A percentile compares a stretch with the other conserved stretches of the same genome.
These are phyloP conservation scores for Polyporus arcularius DNA, from an alignment of 768 basidiomycete genomes.

Conservation along the genomic window DNA sequence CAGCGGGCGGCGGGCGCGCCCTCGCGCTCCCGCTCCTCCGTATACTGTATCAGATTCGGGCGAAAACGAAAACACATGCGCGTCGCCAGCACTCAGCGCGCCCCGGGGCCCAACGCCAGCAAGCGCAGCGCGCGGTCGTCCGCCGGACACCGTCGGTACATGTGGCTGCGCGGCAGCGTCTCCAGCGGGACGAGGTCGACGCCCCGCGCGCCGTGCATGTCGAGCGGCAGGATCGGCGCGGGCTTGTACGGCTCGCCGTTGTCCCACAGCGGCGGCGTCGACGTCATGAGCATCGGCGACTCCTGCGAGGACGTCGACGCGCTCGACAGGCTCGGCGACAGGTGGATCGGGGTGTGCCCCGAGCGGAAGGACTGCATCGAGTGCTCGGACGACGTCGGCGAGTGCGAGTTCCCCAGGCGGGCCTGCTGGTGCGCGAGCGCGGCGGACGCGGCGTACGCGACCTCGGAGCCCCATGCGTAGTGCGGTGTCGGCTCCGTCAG, in stretches of 20 bases:
- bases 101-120: slow-evolving; percentile 32
- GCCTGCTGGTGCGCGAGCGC: slow-evolving; percentile 7
- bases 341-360: slow-evolving; percentile 8
- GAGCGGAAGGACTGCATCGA: slow-evolving; percentile 13
- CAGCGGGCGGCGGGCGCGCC: no score
- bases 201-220: slow-evolving; percentile 16
- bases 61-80: background rate
- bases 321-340: slow-evolving; percentile 18
- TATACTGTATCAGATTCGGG: no score
- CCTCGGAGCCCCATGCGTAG: slow-evolving; percentile 10
- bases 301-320: slow-evolving; percentile 18
- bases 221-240: slow-evolving; percentile 11
- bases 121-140: slow-evolving; percentile 65
- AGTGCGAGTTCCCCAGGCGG: slow-evolving; percentile 12
- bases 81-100: slow-evolving; percentile 8
- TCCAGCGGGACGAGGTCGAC: slow-evolving; percentile 60
- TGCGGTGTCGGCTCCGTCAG: slow-evolving; percentile 12
- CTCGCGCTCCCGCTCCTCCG: no score
- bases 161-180: slow-evolving; percentile 51
- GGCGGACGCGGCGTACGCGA: slow-evolving; percentile 10
- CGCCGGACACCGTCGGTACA: slow-evolving; percentile 58
- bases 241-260: slow-evolving; percentile 23
- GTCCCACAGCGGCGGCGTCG: slow-evolving; percentile 22
- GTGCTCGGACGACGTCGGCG: slow-evolving; percentile 21
- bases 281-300: slow-evolving; percentile 15